Conservation (phyloP, 352 stramenopile species). For the Pythium guiyangense region DNA sequence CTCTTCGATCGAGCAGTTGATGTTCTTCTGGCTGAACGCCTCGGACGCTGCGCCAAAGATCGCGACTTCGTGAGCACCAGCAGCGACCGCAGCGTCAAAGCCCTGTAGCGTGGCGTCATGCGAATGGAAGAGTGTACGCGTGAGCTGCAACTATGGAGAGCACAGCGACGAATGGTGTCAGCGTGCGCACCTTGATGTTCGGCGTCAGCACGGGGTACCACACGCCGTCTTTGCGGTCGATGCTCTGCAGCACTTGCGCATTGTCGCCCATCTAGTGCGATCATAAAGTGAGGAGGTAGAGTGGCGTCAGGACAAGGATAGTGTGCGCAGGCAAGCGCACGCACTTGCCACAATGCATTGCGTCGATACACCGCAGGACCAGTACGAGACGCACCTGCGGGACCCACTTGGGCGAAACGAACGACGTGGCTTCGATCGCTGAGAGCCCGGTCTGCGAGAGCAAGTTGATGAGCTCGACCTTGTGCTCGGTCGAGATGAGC, state of each 20-base stretch:
- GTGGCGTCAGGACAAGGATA: no score
- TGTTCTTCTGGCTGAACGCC: conserved; percentile 94
- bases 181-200: conserved; percentile 83
- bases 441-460: conserved; percentile 87
- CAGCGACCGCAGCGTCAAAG: conserved; percentile 83
- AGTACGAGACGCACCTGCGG: conserved; percentile 79
- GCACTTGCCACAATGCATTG: not conserved
- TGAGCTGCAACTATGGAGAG: no score
- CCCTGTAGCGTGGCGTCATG: conserved; percentile 53
- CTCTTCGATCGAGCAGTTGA: conserved; percentile 96
- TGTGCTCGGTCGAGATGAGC: conserved; percentile 84
- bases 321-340: no score
- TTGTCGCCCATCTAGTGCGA: conserved; percentile 90
- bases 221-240: conserved; percentile 72
- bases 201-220: conserved; percentile 91
- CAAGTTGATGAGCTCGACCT: conserved; percentile 90
- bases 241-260: conserved; percentile 79
- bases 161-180: not conserved
- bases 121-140: not conserved
- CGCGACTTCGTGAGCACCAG: conserved; percentile 89
- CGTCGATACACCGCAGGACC: no score
- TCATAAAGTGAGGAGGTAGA: conserved; percentile 4
- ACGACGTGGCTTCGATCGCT: conserved; percentile 92
- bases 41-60: conserved; percentile 96
- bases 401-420: conserved; percentile 97